Evolutionary conservation across 768 basidiomycete genomes (phyloP), one percentile per base, ranked within the genome.

Genomic region (Leucosporidium scottii): DNA sequence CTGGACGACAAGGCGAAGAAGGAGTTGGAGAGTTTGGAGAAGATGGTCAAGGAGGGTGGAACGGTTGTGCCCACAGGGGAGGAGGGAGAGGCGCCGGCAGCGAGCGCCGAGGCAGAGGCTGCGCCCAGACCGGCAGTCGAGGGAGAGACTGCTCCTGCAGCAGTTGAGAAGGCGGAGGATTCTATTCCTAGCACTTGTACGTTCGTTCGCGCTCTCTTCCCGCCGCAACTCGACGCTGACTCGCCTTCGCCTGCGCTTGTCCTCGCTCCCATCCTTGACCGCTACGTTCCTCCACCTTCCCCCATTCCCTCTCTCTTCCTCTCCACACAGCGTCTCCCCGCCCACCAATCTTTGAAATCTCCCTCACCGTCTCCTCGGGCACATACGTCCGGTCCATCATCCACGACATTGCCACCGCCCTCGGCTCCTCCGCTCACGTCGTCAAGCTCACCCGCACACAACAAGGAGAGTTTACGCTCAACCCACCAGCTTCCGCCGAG

Each of bases 371-470:
- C 9, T 93, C 93, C 13, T 89, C 90, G 31, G 96, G 96, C 50
- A 98, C 96, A 20, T 99, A 99, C 75, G 93, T 99, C 62, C 87
- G 96, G 59, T 93, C 89, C 1, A 88, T 99, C 72, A 88, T 93
- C 53, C 92, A 98, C 77, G 96, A 99, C 77, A 82, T 99, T 12
- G 91, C 88, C 21, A 85, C 85, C 69, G 84, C 86, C 2, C 76
- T 99, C 25, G 90, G 87, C 3, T 90, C 89, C 30, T 90, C 90
- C 7, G 96, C 92, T 0, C 92, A 96, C 77, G 93, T 99, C 50
- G 93, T 94, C 54, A 90, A 87, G 12, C 83, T 98, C 67, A 89
- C 85, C 20, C 85, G 96, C 47, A 86, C 87, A n/a, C 83, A 90
- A 49, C 96, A 98, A 82, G 91, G 92, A 5, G 84, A 84, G 36